Percentiles rank a stretch among this genome's conserved stretches.
These are phyloP conservation scores for Pichia paraexigua DNA, from an alignment of 805 yeast species.

Conservation along the genomic window DNA sequence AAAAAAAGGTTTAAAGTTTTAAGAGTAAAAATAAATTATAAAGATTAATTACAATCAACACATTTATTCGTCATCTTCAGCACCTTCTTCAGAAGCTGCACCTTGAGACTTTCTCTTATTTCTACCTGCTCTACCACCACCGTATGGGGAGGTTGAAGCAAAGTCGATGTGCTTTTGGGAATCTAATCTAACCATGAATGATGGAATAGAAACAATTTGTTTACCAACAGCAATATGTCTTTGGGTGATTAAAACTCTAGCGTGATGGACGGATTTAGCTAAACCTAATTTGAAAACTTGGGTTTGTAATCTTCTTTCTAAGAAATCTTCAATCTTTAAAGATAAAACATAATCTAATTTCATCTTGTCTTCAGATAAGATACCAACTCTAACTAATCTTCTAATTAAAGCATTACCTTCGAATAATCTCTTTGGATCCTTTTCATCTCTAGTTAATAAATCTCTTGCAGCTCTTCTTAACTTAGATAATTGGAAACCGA, in stretches of 20 bases:
- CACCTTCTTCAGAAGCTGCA: conserved; percentile 61
- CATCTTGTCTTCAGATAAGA: conserved; percentile 98
- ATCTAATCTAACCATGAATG: conserved; percentile 99
- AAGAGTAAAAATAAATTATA: background rate
- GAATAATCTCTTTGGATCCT: conserved; percentile 99
- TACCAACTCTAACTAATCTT: conserved; percentile 99
- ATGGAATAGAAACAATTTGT: conserved; percentile 97
- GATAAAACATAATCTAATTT: conserved; percentile 99
- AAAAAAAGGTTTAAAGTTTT: conserved; percentile 8
- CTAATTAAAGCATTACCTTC: conserved; percentile 99
- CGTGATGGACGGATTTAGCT: conserved; percentile 99
- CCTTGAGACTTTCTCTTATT: conserved; percentile 89
- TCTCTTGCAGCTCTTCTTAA: conserved; percentile 99
- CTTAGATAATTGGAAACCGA: conserved; percentile 98
- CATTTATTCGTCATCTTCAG: conserved; percentile 53
- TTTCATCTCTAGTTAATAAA: conserved; percentile 98
- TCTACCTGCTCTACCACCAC: conserved; percentile 99
- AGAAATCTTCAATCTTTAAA: conserved; percentile 96
- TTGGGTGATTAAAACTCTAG: conserved; percentile 97
- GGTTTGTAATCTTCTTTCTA: conserved; percentile 99
- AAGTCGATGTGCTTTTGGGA: conserved; percentile 99
- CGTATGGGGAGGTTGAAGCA: conserved; percentile 98
- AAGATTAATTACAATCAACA: conserved; percentile 5
- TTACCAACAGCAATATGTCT: conserved; percentile 99
- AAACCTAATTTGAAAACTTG: conserved; percentile 99